These are phyloP conservation scores for Ogataea naganishii DNA, from an alignment of 805 yeast genomes.

Conservation along the genomic window DNA sequence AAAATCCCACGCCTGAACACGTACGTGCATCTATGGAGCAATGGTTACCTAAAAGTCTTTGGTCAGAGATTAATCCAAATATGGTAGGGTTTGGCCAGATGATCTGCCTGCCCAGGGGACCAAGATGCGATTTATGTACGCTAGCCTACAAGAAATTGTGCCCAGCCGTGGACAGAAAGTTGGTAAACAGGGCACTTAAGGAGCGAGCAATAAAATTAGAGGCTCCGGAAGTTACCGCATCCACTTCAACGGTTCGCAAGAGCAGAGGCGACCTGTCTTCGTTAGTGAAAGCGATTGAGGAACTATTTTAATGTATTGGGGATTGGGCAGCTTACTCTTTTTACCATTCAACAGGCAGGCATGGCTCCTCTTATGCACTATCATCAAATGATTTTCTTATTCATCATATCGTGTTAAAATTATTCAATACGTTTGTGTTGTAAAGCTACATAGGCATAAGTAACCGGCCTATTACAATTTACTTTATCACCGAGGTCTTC, in stretches of 20 bases:
- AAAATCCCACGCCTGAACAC: conserved; percentile 60
- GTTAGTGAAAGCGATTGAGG: conserved; percentile 27
- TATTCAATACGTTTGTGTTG: too few species aligned
- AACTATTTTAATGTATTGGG: conserved; percentile 13
- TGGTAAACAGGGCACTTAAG: conserved; percentile 23
- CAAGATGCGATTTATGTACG: conserved; percentile 64
- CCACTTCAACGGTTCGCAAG: conserved; percentile 13
- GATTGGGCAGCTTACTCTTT: too few species aligned
- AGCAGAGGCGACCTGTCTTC: conserved; percentile 35
- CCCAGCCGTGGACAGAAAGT: conserved; percentile 41
- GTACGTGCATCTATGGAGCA: conserved; percentile 60
- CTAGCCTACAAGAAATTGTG: conserved; percentile 48
- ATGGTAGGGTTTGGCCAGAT: conserved; percentile 93
- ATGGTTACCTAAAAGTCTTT: conserved; percentile 66
- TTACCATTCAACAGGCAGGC: too few species aligned
- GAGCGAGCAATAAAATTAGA: conserved; percentile 15
- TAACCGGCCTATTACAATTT: too few species aligned
- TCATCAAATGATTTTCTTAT: too few species aligned
- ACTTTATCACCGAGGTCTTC: too few species aligned
- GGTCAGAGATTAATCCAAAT: conserved; percentile 82
- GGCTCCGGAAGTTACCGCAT: conserved; percentile 9
- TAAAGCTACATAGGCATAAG: too few species aligned
- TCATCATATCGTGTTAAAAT: too few species aligned
- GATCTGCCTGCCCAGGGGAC: conserved; percentile 64
- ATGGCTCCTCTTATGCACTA: too few species aligned